Base-by-base conservation (phyloP, 306 rosid genomes). In the Prunus dulcis region DNA sequence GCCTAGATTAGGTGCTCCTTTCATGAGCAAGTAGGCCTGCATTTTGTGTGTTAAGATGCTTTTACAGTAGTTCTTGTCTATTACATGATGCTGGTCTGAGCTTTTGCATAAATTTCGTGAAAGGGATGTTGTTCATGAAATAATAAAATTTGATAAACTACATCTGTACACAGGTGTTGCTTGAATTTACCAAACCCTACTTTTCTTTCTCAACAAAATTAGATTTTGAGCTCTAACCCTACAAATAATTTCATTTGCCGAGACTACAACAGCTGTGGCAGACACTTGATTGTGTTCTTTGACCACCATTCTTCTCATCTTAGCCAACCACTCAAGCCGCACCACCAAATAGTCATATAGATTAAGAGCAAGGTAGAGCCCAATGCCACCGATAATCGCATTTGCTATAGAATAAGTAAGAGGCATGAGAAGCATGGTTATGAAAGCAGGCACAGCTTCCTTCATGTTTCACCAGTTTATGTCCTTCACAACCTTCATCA, bases 401-500 rank as follows among this genome's bases (percentile, higher is more conserved):
- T 92, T 88, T 17, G 97, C 87, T 46, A 95, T 95, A 63, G 99
- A 95, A 61, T 89, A 95, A 14, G 97, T 95, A 1, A 92, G 82
- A 27, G 99, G 99, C 97, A 95, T 95, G 3, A 95, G 81, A 43
- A 92, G 52, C 85, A 95, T 87, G 34, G 96, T 90, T 12, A 86
- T 79, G 76, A 95, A 95, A 50, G 96, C 99, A 32, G 99, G 96
- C 45, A 79, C 90, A 8, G 97, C 90, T 1, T 86, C 92, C 67
- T 87, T 92, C 67, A 78, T 78, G 52, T 90, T 79, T 2, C 2
- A 82, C 97, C 99, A 95, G 3, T 95, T 83, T 13, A 95, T 89
- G 72, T 92, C 96, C 87, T 83, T 90, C 81, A 90, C 97, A 75
- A 87, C 96, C 83, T 85, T 92, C 96, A 92, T 92, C 99, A 88